Evolutionary conservation across 306 rosid genomes (phyloP).

Genomic region (Castanospermum australe): DNA sequence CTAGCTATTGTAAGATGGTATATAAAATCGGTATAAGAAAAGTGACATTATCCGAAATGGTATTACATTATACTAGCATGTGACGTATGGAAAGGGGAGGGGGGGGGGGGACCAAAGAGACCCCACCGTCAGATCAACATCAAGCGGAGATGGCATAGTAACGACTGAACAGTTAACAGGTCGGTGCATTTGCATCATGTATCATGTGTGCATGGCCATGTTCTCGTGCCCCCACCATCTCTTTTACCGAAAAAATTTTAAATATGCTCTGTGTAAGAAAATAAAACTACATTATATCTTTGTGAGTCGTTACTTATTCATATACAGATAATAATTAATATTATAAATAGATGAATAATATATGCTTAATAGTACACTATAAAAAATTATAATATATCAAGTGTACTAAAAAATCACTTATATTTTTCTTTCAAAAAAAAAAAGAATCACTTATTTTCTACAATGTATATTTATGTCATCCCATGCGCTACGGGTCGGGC

Average conservation of each 20-base stretch:
- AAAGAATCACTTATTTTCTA: too few relatives aligned
- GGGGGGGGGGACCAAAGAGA: slow-evolving; percentile 36
- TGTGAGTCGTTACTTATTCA: too few relatives aligned
- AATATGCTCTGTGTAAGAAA: too few relatives aligned
- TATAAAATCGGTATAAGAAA: not conserved
- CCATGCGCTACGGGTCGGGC: slow-evolving; percentile 4
- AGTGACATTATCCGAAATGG: not conserved
- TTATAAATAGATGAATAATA: too few relatives aligned
- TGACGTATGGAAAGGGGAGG: slow-evolving; percentile 1
- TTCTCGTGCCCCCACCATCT: slow-evolving; percentile 3
- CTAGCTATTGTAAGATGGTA: too few relatives aligned
- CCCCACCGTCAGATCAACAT: slow-evolving; percentile 32
- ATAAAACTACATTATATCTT: too few relatives aligned
- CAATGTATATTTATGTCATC: not conserved
- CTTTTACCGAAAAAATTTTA: too few relatives aligned
- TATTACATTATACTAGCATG: not conserved
- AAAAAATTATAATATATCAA: too few relatives aligned
- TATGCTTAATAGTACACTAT: too few relatives aligned
- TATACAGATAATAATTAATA: too few relatives aligned
- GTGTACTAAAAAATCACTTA: too few relatives aligned
- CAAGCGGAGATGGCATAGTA: slow-evolving; percentile 24
- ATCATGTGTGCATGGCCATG: slow-evolving; percentile 36
- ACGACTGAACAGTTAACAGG: slow-evolving; percentile 26
- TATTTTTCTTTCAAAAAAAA: too few relatives aligned
- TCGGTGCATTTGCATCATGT: slow-evolving; percentile 23